Conservation (phyloP, 768 basidiomycete genomes). For the Hericium coralloides region DNA sequence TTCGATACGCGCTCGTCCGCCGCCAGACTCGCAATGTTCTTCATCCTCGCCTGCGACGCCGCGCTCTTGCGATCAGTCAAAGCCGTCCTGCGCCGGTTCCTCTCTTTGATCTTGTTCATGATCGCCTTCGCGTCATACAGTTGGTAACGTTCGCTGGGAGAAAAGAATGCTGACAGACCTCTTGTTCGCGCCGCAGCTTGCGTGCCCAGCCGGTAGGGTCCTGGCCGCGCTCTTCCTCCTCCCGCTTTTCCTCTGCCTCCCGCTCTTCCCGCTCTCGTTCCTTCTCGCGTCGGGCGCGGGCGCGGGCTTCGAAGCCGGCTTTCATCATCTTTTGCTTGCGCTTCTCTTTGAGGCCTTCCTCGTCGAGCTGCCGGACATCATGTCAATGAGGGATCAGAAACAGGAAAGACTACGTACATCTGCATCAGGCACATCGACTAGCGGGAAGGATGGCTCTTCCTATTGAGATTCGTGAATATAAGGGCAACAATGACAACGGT, state of each 20-base stretch:
- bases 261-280: constrained; percentile 71
- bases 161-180: constrained; percentile 38
- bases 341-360: constrained; percentile 91
- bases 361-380: constrained; percentile 50
- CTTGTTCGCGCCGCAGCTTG: constrained; percentile 70
- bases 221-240: constrained; percentile 66
- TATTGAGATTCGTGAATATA: constrained; percentile 17
- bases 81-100: constrained; percentile 70
- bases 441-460: constrained; percentile 81
- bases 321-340: constrained; percentile 88
- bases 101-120: constrained; percentile 79
- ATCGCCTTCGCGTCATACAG: constrained; percentile 38
- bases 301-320: constrained; percentile 87
- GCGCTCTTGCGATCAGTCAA: constrained; percentile 86
- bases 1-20: constrained; percentile 77
- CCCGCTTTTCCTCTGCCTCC: constrained; percentile 48
- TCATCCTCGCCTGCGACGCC: constrained; percentile 93
- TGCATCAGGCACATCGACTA: constrained; percentile 86
- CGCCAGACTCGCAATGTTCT: constrained; percentile 87
- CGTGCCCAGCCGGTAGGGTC: constrained; percentile 70
- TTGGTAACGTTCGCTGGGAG: not conserved
- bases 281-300: constrained; percentile 78
- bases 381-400: not conserved
- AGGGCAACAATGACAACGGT: not conserved
- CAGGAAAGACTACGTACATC: constrained; percentile 44